Percentiles rank a stretch among this genome's conserved stretches.
Evolutionary conservation across 192 early-diverging fungal species (phyloP).

Genomic region (Gigaspora rosea): DNA sequence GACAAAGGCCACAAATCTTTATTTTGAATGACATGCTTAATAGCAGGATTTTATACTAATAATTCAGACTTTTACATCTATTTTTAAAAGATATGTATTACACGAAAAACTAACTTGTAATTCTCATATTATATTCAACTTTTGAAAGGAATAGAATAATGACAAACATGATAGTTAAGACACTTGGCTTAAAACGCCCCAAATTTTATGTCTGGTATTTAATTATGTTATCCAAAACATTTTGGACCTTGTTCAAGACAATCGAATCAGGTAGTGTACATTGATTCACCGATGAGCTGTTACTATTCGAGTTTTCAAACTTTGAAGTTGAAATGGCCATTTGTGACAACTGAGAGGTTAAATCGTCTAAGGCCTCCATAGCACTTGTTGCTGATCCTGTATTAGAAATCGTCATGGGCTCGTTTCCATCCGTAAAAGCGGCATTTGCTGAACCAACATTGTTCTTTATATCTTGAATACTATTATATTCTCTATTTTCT

Average conservation of each 20-base stretch:
- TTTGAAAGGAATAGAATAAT: too few species aligned
- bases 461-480: neutral
- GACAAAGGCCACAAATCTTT: too few species aligned
- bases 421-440: neutral
- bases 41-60: too few species aligned
- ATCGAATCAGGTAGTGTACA: too few species aligned
- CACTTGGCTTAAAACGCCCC: too few species aligned
- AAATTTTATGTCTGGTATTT: neutral
- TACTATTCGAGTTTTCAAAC: neutral
- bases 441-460: neutral
- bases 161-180: too few species aligned
- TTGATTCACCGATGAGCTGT: neutral
- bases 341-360: conserved; percentile 24
- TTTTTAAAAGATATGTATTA: too few species aligned
- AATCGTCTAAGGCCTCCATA: conserved; percentile 14
- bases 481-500: conserved; percentile 5
- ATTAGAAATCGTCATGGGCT: neutral
- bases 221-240: conserved; percentile 19
- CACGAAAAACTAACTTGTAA: too few species aligned
- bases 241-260: conserved; percentile 6
- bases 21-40: too few species aligned
- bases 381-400: neutral
- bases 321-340: conserved; percentile 6
- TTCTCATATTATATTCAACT: too few species aligned
- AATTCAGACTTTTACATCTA: too few species aligned